phyloP scores from a whole-genome alignment of 306 rosid species.

The Vicia sativa region DNA sequence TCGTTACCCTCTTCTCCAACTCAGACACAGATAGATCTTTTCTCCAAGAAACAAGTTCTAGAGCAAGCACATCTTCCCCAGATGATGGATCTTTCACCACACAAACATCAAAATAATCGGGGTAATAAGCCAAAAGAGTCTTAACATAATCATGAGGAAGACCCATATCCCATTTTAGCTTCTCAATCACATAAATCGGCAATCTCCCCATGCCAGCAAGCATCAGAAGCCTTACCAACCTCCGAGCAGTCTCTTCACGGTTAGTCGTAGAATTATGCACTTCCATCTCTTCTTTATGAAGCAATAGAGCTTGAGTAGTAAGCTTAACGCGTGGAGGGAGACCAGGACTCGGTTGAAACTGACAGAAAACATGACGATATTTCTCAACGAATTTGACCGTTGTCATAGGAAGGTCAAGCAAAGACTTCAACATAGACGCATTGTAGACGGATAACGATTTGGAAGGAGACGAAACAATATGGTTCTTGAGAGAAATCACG shows the following conservation, averaged over 20 bases:
- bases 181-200: conserved; percentile 71
- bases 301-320: conserved; percentile 54
- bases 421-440: conserved; percentile 60
- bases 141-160: conserved; percentile 64
- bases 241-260: conserved; percentile 51
- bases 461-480: conserved; percentile 61
- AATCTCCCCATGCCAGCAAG: conserved; percentile 60
- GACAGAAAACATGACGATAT: conserved; percentile 54
- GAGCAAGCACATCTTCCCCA: conserved; percentile 65
- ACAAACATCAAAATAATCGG: conserved; percentile 75
- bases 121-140: conserved; percentile 66
- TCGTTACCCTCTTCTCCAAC: conserved; percentile 61
- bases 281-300: conserved; percentile 65
- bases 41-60: conserved; percentile 76
- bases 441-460: conserved; percentile 57
- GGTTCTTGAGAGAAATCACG: conserved; percentile 61
- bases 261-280: conserved; percentile 48
- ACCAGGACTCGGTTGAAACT: conserved; percentile 60
- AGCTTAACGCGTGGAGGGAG: conserved; percentile 60
- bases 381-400: conserved; percentile 55
- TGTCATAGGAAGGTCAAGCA: conserved; percentile 56
- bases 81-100: conserved; percentile 50
- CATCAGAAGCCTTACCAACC: conserved; percentile 77
- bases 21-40: conserved; percentile 68
- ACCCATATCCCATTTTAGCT: conserved; percentile 86